These are phyloP conservation scores for Euphrasia arctica DNA, from an alignment of 305 asterid species.

Conservation along the genomic window DNA sequence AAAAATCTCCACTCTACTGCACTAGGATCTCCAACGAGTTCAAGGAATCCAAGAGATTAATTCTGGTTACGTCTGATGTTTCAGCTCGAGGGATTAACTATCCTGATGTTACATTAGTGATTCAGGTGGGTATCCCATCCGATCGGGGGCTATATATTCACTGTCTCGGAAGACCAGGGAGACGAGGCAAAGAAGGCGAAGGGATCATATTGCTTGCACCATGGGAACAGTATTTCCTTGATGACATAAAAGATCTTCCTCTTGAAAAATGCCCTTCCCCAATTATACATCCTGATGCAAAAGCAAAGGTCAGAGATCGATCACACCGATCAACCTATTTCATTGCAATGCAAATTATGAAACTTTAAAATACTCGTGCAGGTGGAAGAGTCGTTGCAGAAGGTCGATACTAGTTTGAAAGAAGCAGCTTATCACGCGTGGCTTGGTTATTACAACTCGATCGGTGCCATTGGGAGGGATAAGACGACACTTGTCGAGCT, in stretches of 20 bases:
- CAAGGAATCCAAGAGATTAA: constrained; percentile 64
- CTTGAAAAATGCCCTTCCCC: constrained; percentile 49
- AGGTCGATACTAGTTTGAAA: constrained; percentile 59
- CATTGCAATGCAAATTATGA: neutral
- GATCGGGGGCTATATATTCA: constrained; percentile 86
- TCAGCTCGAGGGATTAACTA: constrained; percentile 87
- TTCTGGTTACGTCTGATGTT: constrained; percentile 75
- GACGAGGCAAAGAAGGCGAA: constrained; percentile 83
- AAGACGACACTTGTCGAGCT: constrained; percentile 71
- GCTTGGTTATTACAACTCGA: constrained; percentile 87
- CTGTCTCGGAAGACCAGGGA: constrained; percentile 90
- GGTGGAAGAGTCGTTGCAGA: constrained; percentile 59
- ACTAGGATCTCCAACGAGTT: constrained; percentile 77
- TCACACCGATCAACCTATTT: neutral
- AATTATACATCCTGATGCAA: constrained; percentile 40
- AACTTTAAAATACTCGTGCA: constrained; percentile 25
- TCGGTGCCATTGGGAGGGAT: constrained; percentile 63
- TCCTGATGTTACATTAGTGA: constrained; percentile 83
- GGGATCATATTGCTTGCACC: constrained; percentile 81
- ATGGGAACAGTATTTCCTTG: constrained; percentile 86
- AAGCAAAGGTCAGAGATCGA: constrained; percentile 42
- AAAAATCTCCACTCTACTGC: constrained; percentile 71
- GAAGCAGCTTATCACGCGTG: constrained; percentile 91
- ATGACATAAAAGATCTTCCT: constrained; percentile 74
- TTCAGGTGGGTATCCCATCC: constrained; percentile 90